Evolutionary conservation across 1,284 basidiomycete species (phyloP).

Genomic region (Schizophyllum amplum): DNA sequence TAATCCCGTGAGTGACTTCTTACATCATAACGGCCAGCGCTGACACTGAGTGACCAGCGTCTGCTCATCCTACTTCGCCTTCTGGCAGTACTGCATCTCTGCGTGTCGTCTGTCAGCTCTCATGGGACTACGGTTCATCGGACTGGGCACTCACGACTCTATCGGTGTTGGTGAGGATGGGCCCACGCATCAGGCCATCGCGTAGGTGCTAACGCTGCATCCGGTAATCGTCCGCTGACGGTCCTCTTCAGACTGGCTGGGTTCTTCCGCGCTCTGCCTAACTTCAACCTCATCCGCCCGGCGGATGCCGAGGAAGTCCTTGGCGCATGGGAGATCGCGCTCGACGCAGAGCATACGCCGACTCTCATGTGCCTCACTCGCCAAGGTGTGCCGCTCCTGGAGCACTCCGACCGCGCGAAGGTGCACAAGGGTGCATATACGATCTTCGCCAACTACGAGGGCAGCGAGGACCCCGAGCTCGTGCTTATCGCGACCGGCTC

Average conservation of each 20-base stretch:
- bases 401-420: conserved; percentile 44
- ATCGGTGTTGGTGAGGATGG: conserved; percentile 62
- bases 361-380: conserved; percentile 55
- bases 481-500: conserved; percentile 64
- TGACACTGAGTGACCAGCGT: neutral
- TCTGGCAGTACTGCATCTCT: conserved; percentile 63
- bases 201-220: conserved; percentile 46
- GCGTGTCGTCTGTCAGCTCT: conserved; percentile 66
- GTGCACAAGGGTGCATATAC: conserved; percentile 42
- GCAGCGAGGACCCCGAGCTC: conserved; percentile 34
- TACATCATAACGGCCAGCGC: conserved; percentile 19
- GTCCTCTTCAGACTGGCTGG: conserved; percentile 4
- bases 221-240: neutral
- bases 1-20: conserved; percentile 47
- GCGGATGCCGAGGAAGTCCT: conserved; percentile 14
- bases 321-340: conserved; percentile 41
- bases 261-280: conserved; percentile 50
- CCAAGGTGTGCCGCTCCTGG: conserved; percentile 68
- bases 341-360: conserved; percentile 56
- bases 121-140: conserved; percentile 61
- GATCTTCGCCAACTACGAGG: conserved; percentile 39
- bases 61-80: conserved; percentile 26
- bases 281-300: conserved; percentile 43
- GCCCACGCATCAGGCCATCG: conserved; percentile 50
- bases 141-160: conserved; percentile 61